Evolutionary conservation across 805 yeast species (phyloP), one percentile per base, ranked within the genome.

Genomic region (Debaryomyces prosopidis): DNA sequence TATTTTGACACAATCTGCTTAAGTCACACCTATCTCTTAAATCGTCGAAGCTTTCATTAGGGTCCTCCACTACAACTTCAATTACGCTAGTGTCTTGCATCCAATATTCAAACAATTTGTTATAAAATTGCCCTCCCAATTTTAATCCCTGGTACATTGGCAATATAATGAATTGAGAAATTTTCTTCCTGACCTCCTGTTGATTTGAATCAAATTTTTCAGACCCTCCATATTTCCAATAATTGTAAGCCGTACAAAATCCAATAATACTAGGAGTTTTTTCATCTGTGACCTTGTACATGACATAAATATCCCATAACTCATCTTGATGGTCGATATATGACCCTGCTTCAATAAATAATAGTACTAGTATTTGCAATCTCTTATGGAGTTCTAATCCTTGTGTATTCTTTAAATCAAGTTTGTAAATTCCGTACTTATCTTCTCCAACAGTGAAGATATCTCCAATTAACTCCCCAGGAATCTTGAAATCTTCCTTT

Each of bases 271-370:
- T 62, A 19, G 71, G 58, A 36, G 61, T 62, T 2, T 43, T 39
- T 4, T 52, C 55, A 26, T 54, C 51, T n/a, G 49, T 46, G 18
- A 28, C 19, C 44, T 59, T 59, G 52, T 71, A 71, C 44, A 86
- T 51, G 31, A 85, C 70, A 59, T 80, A 91, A 2, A 90, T 60
- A 39, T 87, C 89, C 99, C 99, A 94, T 14, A 78, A 73, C 7
- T 76, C 75, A 63, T 94, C 99, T 0, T 63, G 63, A 33, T 76
- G 74, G 59, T 91, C 97, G 45, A 94, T 89, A 57, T 81, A 88
- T 1, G 95, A 82, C 1, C 97, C 98, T 0, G 96, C 98, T 62
- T 94, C 99, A 53, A 94, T 92, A 67, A 85, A 90, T 9, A 94
- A 71, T 20, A 92, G 68, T 12, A 88, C 87, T 54, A 94, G 80